phyloP scores from a whole-genome alignment of 2,329 filamentous ascomycete species.

The Ilyonectria sp. region DNA sequence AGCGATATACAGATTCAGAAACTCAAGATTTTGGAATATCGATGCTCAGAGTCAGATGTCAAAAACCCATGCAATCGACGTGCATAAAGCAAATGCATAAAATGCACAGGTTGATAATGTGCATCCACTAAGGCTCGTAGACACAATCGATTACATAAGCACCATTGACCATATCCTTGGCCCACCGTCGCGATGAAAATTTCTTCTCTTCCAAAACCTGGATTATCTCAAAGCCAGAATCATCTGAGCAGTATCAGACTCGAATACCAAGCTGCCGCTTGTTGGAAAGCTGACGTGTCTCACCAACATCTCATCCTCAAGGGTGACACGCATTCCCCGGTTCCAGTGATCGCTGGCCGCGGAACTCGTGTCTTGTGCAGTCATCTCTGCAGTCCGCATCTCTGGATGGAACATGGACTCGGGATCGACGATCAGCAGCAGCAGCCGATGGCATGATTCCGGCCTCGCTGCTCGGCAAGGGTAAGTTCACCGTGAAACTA shows the following conservation, averaged over 20 bases:
- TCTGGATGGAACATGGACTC: neutral
- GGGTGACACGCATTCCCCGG: neutral
- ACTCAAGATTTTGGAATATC: too few species aligned
- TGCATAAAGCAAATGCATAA: too few species aligned
- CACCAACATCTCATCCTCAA: neutral
- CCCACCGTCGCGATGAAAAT: conserved; percentile 32
- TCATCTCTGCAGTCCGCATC: neutral
- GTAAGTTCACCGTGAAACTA: conserved; percentile 25
- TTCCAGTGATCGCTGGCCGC: neutral
- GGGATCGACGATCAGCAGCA: conserved; percentile 3
- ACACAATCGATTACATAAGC: conserved; percentile 40
- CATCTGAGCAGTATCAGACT: neutral
- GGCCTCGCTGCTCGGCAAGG: neutral
- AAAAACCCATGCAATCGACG: too few species aligned
- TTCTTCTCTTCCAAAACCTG: conserved; percentile 21
- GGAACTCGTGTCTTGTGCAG: neutral
- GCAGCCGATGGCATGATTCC: conserved; percentile 13
- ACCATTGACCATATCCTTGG: conserved; percentile 25
- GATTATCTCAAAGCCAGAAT: neutral
- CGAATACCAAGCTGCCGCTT: neutral
- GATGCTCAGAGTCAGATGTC: too few species aligned
- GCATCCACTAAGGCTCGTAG: too few species aligned
- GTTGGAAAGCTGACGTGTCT: conserved; percentile 15
- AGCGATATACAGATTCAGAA: too few species aligned
- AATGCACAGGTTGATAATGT: too few species aligned